Conservation (phyloP, 345 rosid species). For the Populus simonii region DNA sequence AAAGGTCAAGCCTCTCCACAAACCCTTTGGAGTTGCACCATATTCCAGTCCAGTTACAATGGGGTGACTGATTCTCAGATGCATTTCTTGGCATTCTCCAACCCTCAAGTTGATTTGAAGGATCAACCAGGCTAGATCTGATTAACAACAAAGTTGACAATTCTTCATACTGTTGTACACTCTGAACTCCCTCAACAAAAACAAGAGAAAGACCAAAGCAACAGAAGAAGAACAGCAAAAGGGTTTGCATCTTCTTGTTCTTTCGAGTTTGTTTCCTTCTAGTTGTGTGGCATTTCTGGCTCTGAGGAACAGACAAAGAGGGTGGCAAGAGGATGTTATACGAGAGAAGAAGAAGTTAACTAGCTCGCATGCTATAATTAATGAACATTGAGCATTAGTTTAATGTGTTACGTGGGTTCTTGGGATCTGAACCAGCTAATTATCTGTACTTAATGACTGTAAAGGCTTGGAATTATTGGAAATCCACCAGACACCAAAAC, state of each 20-base stretch:
- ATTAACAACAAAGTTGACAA: conserved; percentile 48
- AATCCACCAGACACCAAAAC: conserved; percentile 64
- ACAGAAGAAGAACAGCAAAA: conserved; percentile 44
- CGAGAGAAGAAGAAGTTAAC: conserved; percentile 12
- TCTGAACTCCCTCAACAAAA: conserved; percentile 37
- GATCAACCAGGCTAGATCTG: conserved; percentile 59
- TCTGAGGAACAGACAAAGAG: conserved; percentile 34
- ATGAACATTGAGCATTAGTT: conserved; percentile 12
- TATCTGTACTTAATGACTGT: conserved; percentile 48
- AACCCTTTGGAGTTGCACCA: conserved; percentile 55
- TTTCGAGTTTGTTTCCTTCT: conserved; percentile 24
- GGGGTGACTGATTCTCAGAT: conserved; percentile 17
- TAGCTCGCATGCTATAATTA: not conserved
- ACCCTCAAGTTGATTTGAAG: conserved; percentile 46
- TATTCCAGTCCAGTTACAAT: conserved; percentile 82
- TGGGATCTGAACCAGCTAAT: conserved; percentile 62
- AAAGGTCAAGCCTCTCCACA: conserved; percentile 64
- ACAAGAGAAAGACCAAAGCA: conserved; percentile 46
- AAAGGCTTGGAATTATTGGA: conserved; percentile 60
- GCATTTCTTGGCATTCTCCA: conserved; percentile 45
- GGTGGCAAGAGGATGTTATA: conserved; percentile 21
- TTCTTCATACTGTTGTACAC: conserved; percentile 31
- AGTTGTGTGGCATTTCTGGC: conserved; percentile 40
- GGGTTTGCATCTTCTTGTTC: conserved; percentile 36
- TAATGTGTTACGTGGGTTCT: conserved; percentile 55